Evolutionary conservation across 768 basidiomycete genomes (phyloP).

Genomic region (Xanthoconium purpureum): DNA sequence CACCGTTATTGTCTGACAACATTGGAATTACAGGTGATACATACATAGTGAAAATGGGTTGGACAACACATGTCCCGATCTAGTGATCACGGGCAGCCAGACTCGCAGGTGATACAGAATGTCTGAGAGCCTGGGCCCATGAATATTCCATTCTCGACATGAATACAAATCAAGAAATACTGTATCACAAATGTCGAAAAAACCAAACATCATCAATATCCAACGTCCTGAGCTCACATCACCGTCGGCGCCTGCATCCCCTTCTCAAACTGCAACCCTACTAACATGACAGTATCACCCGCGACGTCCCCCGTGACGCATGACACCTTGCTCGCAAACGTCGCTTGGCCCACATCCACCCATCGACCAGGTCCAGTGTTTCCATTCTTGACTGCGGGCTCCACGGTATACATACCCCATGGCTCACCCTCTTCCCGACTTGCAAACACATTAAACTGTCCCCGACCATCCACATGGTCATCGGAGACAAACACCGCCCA

Average conservation of each 20-base stretch:
- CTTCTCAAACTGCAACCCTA: slow-evolving; percentile 62
- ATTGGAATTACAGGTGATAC: too few relatives aligned
- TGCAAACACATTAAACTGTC: slow-evolving; percentile 69
- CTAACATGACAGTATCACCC: slow-evolving; percentile 57
- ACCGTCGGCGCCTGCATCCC: slow-evolving; percentile 58
- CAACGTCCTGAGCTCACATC: slow-evolving; percentile 22
- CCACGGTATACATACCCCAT: slow-evolving; percentile 73
- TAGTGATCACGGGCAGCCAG: too few relatives aligned
- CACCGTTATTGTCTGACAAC: too few relatives aligned
- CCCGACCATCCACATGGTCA: slow-evolving; percentile 59
- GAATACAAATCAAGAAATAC: slow-evolving; percentile 17
- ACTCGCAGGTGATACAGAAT: too few relatives aligned
- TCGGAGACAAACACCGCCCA: slow-evolving; percentile 78
- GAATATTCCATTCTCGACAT: background rate
- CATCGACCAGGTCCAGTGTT: slow-evolving; percentile 47
- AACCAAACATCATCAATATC: background rate
- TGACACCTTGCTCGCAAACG: slow-evolving; percentile 56
- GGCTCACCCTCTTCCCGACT: slow-evolving; percentile 48
- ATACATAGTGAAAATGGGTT: too few relatives aligned
- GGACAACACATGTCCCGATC: too few relatives aligned
- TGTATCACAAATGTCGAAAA: background rate
- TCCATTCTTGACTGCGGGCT: slow-evolving; percentile 43
- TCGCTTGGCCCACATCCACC: slow-evolving; percentile 36
- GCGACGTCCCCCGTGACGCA: slow-evolving; percentile 23
- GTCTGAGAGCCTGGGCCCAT: too few relatives aligned